phyloP scores from a whole-genome alignment of 805 yeast genomes.

The Metschnikowia amazonensis region DNA sequence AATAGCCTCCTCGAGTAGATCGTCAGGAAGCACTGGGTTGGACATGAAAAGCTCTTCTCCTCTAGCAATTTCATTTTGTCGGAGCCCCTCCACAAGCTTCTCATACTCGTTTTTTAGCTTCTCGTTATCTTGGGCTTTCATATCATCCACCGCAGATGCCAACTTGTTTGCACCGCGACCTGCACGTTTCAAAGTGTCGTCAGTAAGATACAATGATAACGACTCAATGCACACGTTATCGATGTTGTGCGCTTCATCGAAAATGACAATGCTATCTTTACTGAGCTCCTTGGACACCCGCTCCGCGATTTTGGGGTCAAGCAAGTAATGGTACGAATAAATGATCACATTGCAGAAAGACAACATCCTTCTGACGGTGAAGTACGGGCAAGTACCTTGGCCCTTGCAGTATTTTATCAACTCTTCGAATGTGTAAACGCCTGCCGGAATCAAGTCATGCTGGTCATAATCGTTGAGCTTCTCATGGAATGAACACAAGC shows the following conservation, averaged over 20 bases:
- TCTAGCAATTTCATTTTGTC: conserved; percentile 69
- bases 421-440: conserved; percentile 91
- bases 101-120: conserved; percentile 89
- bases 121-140: conserved; percentile 76
- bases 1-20: conserved; percentile 83
- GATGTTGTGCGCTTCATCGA: conserved; percentile 98
- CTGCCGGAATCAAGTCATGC: conserved; percentile 82
- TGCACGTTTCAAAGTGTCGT: conserved; percentile 82
- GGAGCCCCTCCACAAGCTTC: conserved; percentile 81
- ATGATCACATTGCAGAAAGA: conserved; percentile 89
- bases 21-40: conserved; percentile 83
- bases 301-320: conserved; percentile 96
- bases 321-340: conserved; percentile 91
- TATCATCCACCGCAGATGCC: conserved; percentile 78
- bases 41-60: conserved; percentile 70
- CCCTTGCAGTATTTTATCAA: conserved; percentile 72
- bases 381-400: conserved; percentile 88
- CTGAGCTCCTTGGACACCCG: conserved; percentile 90
- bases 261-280: conserved; percentile 88
- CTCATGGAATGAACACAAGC: conserved; percentile 85
- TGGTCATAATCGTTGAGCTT: conserved; percentile 83
- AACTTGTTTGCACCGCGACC: conserved; percentile 80
- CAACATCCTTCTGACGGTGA: conserved; percentile 97
- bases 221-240: conserved; percentile 99
- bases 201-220: conserved; percentile 84